Conservation (phyloP, 2,329 filamentous ascomycete genomes). For the Rutstroemia sp. region DNA sequence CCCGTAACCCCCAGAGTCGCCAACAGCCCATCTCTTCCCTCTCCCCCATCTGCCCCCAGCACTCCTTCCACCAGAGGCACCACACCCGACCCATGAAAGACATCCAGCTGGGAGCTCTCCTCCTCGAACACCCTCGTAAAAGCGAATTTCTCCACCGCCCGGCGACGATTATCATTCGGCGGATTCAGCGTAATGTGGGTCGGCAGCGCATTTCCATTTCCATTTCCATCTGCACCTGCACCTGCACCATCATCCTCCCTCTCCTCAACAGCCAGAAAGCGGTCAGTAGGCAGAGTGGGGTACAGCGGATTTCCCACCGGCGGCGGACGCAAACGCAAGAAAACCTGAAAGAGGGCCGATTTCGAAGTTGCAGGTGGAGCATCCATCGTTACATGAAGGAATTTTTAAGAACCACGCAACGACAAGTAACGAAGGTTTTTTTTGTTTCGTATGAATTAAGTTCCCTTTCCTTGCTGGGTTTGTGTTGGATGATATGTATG, state of each 20-base stretch:
- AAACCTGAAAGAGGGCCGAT: constrained; percentile 77
- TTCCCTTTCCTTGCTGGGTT: too few species aligned
- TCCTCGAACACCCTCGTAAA: constrained; percentile 95
- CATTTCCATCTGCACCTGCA: constrained; percentile 29
- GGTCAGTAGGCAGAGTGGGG: constrained; percentile 27
- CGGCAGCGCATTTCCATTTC: constrained; percentile 34
- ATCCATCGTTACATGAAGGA: constrained; percentile 28
- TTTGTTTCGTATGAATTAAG: neutral
- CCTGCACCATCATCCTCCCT: constrained; percentile 50
- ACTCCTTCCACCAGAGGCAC: constrained; percentile 73
- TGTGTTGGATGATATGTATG: too few species aligned
- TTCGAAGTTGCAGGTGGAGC: constrained; percentile 30
- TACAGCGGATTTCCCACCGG: constrained; percentile 30
- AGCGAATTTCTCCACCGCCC: constrained; percentile 86
- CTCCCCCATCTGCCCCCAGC: constrained; percentile 60
- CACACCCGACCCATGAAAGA: constrained; percentile 77
- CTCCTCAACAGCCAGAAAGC: too few species aligned
- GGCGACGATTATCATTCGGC: constrained; percentile 72
- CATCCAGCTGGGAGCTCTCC: constrained; percentile 71
- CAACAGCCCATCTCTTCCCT: constrained; percentile 81
- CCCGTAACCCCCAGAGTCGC: constrained; percentile 92
- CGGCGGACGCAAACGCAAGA: constrained; percentile 73
- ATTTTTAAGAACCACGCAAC: neutral
- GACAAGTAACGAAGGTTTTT: neutral
- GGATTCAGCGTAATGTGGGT: constrained; percentile 74